phyloP scores from a whole-genome alignment of 257 asterid species.

The Prunella vulgaris region DNA sequence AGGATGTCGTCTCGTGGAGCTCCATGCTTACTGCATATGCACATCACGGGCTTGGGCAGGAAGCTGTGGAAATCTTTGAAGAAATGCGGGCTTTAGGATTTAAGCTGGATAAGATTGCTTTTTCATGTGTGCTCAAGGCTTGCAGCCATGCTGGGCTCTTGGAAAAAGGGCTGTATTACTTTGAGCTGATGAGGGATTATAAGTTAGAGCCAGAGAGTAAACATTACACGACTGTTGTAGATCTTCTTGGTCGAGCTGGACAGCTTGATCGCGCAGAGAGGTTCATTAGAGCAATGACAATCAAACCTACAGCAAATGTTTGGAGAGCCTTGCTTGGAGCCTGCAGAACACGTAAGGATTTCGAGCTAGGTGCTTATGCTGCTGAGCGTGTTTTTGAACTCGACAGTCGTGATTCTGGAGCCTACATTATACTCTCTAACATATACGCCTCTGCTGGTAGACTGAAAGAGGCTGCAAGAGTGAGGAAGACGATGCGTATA shows the following conservation, averaged over 20 bases:
- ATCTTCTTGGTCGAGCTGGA: constrained; percentile 74
- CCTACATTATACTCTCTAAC: constrained; percentile 64
- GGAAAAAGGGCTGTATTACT: constrained; percentile 60
- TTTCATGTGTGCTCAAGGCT: constrained; percentile 66
- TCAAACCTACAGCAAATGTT: constrained; percentile 50
- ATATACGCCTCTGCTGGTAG: constrained; percentile 75
- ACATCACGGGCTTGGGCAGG: constrained; percentile 74
- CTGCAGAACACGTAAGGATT: constrained; percentile 64
- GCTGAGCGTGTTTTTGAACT: constrained; percentile 75
- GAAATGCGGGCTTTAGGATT: constrained; percentile 49
- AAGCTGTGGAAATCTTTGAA: constrained; percentile 55
- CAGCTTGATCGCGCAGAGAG: constrained; percentile 49
- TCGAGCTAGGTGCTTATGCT: constrained; percentile 62
- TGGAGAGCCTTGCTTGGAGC: constrained; percentile 95
- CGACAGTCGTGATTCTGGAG: constrained; percentile 77
- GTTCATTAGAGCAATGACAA: constrained; percentile 57
- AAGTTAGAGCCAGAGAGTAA: constrained; percentile 47
- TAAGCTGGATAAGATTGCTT: constrained; percentile 55
- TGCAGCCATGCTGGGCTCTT: constrained; percentile 85
- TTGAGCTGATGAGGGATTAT: constrained; percentile 54
- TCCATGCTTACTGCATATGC: constrained; percentile 85
- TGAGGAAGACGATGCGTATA: constrained; percentile 64
- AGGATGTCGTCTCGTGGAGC: constrained; percentile 76
- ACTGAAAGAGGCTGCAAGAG: constrained; percentile 62
- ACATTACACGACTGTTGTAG: constrained; percentile 61